Evolutionary conservation across 2,329 filamentous ascomycete species (phyloP).

Genomic region (Neopestalotiopsis sp.): DNA sequence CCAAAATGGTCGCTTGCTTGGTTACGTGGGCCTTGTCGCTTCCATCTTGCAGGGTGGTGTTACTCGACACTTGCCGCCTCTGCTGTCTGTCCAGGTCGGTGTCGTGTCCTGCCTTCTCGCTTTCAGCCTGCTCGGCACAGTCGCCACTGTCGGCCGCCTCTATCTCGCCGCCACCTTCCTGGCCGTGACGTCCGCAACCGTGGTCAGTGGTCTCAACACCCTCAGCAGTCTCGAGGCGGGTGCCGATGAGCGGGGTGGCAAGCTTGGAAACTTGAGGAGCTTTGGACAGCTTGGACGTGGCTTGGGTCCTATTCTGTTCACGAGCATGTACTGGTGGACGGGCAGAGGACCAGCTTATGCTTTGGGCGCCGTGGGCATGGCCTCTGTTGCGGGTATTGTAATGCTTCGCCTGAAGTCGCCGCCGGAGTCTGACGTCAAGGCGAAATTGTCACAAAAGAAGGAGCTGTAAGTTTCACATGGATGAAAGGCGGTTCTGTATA

Average conservation of each 20-base stretch:
- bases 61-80: conserved; percentile 81
- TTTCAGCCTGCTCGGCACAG: conserved; percentile 78
- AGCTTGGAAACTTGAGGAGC: conserved; percentile 80
- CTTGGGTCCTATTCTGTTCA: conserved; percentile 87
- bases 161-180: conserved; percentile 84
- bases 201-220: conserved; percentile 92
- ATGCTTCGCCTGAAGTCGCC: conserved; percentile 76
- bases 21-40: conserved; percentile 89
- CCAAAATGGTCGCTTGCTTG: conserved; percentile 83
- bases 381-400: conserved; percentile 72
- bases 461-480: conserved; percentile 26
- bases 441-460: conserved; percentile 28
- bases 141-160: conserved; percentile 70
- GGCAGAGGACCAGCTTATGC: conserved; percentile 85
- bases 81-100: conserved; percentile 80
- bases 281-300: conserved; percentile 89
- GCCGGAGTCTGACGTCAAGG: conserved; percentile 37
- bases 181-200: conserved; percentile 89
- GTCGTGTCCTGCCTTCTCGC: conserved; percentile 77
- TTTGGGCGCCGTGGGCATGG: conserved; percentile 80
- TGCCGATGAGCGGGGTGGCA: conserved; percentile 80
- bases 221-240: conserved; percentile 88
- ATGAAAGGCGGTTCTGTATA: not conserved
- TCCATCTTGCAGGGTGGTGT: conserved; percentile 94
- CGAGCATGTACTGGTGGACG: conserved; percentile 98